Conservation (phyloP, 164 flowering plant genomes). For the Vitis riparia region DNA sequence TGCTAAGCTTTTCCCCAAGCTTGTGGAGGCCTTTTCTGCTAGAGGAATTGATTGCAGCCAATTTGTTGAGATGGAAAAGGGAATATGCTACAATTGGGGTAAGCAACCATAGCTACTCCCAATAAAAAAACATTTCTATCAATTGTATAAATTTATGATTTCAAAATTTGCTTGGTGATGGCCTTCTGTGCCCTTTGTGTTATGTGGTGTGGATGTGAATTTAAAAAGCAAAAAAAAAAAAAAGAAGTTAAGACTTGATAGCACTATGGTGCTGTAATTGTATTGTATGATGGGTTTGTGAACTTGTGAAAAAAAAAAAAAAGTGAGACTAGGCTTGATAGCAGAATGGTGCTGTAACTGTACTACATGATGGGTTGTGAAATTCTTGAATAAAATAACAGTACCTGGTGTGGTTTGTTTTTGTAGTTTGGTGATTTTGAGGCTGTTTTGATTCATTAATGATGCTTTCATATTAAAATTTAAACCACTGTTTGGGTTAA, state of each 20-base stretch:
- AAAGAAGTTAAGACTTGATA: background rate
- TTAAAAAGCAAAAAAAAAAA: background rate
- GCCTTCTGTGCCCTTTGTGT: background rate
- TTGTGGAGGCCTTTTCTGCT: slow-evolving; percentile 57
- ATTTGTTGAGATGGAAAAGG: slow-evolving; percentile 22
- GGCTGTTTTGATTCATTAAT: too few species aligned
- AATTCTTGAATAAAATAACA: background rate
- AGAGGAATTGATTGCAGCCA: slow-evolving; percentile 67
- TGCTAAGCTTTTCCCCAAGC: slow-evolving; percentile 71
- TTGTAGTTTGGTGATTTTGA: too few species aligned
- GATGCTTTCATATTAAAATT: too few species aligned
- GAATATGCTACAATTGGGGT: slow-evolving; percentile 15
- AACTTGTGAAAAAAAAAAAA: background rate
- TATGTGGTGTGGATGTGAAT: too few species aligned
- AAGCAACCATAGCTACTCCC: background rate
- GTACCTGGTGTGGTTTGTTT: too few species aligned
- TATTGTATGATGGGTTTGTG: background rate
- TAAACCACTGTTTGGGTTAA: too few species aligned
- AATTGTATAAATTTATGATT: slow-evolving; percentile 8
- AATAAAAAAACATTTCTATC: slow-evolving; percentile 1
- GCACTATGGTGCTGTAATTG: background rate
- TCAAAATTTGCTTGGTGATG: slow-evolving; percentile 1
- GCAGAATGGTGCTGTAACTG: too few species aligned
- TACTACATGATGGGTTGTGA: background rate
- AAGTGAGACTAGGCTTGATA: too few species aligned